phyloP scores from a whole-genome alignment of 2,329 filamentous ascomycete genomes.

The Ophiostoma himal-ulmi region DNA sequence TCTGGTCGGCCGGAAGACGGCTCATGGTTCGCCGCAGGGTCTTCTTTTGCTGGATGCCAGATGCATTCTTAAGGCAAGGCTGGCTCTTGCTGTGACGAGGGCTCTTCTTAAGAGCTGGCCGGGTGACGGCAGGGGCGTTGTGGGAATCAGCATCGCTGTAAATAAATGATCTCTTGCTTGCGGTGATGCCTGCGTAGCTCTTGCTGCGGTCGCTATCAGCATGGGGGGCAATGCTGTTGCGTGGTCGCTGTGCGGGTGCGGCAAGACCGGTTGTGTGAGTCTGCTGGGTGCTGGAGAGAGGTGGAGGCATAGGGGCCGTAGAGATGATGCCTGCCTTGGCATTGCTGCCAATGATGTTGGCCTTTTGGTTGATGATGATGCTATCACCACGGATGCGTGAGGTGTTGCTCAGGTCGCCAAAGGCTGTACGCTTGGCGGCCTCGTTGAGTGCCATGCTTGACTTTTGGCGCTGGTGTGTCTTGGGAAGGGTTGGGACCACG shows the following conservation, averaged over 20 bases:
- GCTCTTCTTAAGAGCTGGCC: slow-evolving; percentile 27
- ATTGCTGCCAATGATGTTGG: slow-evolving; percentile 25
- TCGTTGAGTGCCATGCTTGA: slow-evolving; percentile 57
- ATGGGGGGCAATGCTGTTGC: slow-evolving; percentile 12
- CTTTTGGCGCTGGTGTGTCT: slow-evolving; percentile 72
- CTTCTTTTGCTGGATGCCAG: slow-evolving; percentile 21
- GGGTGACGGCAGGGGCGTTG: slow-evolving; percentile 1
- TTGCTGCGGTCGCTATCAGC: slow-evolving; percentile 13
- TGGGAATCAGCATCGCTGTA: slow-evolving; percentile 1
- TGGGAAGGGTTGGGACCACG: slow-evolving; percentile 47
- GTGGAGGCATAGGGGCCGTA: slow-evolving; percentile 27
- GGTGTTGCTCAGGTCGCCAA: slow-evolving; percentile 73
- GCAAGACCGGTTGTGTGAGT: slow-evolving; percentile 16
- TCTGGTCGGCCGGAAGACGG: slow-evolving; percentile 23
- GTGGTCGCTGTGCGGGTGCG: slow-evolving; percentile 24
- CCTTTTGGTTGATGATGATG: slow-evolving; percentile 30
- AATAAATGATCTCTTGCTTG: slow-evolving; percentile 16
- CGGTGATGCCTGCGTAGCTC: not conserved
- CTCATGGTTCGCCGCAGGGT: slow-evolving; percentile 25
- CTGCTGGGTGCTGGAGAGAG: slow-evolving; percentile 15
- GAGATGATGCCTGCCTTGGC: slow-evolving; percentile 16
- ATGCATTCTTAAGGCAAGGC: slow-evolving; percentile 41
- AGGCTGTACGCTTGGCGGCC: slow-evolving; percentile 65
- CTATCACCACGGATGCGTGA: slow-evolving; percentile 15
- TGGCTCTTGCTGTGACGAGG: slow-evolving; percentile 50